A percentile compares a stretch with the other conserved stretches of the same genome.
Conservation (phyloP, 495 filamentous ascomycete species). For the Tuber calosporum region DNA sequence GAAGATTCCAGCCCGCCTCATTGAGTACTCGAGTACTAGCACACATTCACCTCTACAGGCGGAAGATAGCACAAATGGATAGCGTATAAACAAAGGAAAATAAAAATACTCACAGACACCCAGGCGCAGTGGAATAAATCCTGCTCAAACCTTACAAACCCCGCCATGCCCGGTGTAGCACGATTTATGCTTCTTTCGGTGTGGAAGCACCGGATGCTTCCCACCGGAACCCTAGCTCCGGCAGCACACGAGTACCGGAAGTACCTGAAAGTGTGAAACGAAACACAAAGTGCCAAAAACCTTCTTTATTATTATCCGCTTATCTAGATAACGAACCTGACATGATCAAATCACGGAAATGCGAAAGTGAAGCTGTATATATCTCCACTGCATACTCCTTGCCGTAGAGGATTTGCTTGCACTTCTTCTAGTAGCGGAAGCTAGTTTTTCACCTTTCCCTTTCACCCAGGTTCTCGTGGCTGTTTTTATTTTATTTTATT, state of each 20-base stretch:
- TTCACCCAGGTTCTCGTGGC: neutral
- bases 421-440: neutral
- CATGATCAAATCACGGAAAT: neutral
- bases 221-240: no score
- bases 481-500: neutral
- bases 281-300: neutral
- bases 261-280: neutral
- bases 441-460: neutral
- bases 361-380: neutral
- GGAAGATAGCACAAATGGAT: neutral
- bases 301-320: neutral
- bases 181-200: neutral
- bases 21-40: no score
- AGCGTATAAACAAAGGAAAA: neutral
- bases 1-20: neutral
- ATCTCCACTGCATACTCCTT: neutral
- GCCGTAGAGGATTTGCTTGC: neutral
- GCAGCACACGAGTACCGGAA: no score
- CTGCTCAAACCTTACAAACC: neutral
- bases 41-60: neutral
- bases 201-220: no score
- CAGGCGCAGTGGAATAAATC: neutral
- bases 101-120: neutral
- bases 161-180: neutral
- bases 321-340: neutral